Evolutionary conservation across 805 yeast species (phyloP).

Genomic region (Sporopachydermia lactativora): DNA sequence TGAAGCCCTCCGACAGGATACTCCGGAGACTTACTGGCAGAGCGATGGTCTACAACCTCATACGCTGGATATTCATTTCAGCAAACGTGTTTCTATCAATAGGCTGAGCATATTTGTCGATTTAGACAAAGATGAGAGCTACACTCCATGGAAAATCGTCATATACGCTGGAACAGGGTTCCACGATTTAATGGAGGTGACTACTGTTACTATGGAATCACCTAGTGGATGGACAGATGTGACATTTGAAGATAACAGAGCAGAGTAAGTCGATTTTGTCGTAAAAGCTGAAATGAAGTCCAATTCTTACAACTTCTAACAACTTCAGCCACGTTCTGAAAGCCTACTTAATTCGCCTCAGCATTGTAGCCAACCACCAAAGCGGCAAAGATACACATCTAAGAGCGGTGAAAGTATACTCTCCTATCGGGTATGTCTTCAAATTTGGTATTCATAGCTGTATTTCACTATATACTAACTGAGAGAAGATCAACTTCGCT

Average conservation of each 20-base stretch:
- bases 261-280: constrained; percentile 18
- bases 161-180: constrained; percentile 67
- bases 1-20: constrained; percentile 56
- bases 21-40: constrained; percentile 77
- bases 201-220: constrained; percentile 39
- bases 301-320: neutral
- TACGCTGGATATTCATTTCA: constrained; percentile 59
- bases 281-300: neutral
- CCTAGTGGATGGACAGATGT: constrained; percentile 75
- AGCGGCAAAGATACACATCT: constrained; percentile 94
- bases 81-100: constrained; percentile 58
- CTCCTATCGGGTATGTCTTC: constrained; percentile 21
- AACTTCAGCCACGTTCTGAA: constrained; percentile 33
- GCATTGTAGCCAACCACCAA: constrained; percentile 70
- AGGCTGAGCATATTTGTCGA: constrained; percentile 62
- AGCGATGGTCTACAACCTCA: constrained; percentile 92
- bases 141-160: constrained; percentile 65
- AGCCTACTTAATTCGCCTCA: constrained; percentile 48
- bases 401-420: constrained; percentile 53
- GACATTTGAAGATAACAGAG: constrained; percentile 37
- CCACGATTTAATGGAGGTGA: constrained; percentile 61
- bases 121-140: constrained; percentile 68
- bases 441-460: constrained; percentile 9
- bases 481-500: no score
- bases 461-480: constrained; percentile 2